Base-by-base conservation (phyloP, 257 asterid genomes). In the Datura wrightii region DNA sequence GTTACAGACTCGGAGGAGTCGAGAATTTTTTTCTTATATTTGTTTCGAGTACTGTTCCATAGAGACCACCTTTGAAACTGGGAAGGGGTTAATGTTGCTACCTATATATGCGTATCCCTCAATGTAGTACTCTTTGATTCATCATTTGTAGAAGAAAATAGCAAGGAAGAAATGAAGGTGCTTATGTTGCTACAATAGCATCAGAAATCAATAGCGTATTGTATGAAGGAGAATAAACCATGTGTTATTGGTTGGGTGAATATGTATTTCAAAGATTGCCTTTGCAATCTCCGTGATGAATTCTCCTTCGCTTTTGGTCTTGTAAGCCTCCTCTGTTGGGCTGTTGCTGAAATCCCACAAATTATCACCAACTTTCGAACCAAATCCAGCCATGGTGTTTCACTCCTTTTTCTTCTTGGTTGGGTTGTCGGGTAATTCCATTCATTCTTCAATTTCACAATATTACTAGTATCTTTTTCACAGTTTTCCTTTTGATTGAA, bases 281-380 rank as follows among this genome's bases (percentile, higher is more conserved):
- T 95, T 2, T 97, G 98, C 90, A 93, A 89, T 81, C n/a, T 66
- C 0, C 82, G 59, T 69, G 98, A 97, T 70, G 92, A 90, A 41
- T 31, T 91, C 4, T 97, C 99, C 0, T 97, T 97, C 60, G 94
- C 82, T n/a, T 92, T 94, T 46, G 99, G 99, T 8, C 41, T 97
- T 8, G 34, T 89, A 24, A 97, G 98, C 83, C 95, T 97, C 4
- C 6, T 93, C 3, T 90, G 83, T 58, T 97, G 98, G 98, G 98
- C 91, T 4, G 92, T 97, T 18, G 98, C 99, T 41, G 99, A 97
- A 89, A 91, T 97, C 92, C 99, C 99, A 8, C 98, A 97, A 87
- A 97, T 97, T 56, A 37, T 93, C 86, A 90, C 98, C 39, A 97
- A 97, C 81, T 97, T 93, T 89, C 84, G 90, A 36, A 83, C 97